phyloP scores from a whole-genome alignment of 2,329 filamentous ascomycete genomes.

The Ophioceras dolichostomum region DNA sequence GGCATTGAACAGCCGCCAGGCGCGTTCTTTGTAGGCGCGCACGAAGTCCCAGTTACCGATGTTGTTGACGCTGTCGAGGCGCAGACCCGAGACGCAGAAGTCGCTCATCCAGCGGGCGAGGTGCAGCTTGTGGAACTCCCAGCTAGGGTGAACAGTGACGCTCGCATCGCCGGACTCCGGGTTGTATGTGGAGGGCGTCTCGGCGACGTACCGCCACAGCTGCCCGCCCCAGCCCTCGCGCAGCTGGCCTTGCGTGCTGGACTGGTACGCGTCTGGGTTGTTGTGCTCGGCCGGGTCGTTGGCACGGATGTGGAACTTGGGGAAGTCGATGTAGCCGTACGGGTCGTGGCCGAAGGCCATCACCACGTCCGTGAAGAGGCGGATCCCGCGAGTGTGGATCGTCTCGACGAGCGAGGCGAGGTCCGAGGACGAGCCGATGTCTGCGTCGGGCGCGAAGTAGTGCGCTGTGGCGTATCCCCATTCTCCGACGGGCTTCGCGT shows the following conservation, averaged over 20 bases:
- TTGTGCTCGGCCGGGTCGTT: constrained; percentile 6
- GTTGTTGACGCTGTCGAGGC: constrained; percentile 14
- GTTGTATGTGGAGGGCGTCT: constrained; percentile 6
- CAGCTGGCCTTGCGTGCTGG: constrained; percentile 6
- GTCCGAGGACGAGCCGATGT: constrained; percentile 10
- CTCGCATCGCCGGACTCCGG: constrained; percentile 6
- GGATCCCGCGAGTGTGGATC: constrained; percentile 7
- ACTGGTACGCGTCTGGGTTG: constrained; percentile 14
- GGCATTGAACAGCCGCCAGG: constrained; percentile 9
- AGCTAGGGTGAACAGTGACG: constrained; percentile 6
- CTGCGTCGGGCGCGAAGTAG: constrained; percentile 12
- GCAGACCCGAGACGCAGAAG: constrained; percentile 11
- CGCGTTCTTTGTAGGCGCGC: constrained; percentile 9
- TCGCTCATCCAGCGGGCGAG: constrained; percentile 12
- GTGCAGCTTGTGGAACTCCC: constrained; percentile 11
- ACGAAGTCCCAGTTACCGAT: constrained; percentile 14
- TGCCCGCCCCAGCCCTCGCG: constrained; percentile 10
- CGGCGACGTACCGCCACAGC: constrained; percentile 10
- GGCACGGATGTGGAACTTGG: constrained; percentile 11
- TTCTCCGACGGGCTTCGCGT: constrained; percentile 9
- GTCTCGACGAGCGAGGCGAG: constrained; percentile 8
- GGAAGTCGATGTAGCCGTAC: constrained; percentile 8
- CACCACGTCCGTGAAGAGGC: constrained; percentile 11
- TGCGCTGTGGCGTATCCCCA: constrained; percentile 14
- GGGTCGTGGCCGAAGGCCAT: constrained; percentile 14